A percentile compares a stretch with the other conserved stretches of the same genome.
phyloP scores from a whole-genome alignment of 2,329 filamentous ascomycete genomes.

The Colletotrichum filicis region DNA sequence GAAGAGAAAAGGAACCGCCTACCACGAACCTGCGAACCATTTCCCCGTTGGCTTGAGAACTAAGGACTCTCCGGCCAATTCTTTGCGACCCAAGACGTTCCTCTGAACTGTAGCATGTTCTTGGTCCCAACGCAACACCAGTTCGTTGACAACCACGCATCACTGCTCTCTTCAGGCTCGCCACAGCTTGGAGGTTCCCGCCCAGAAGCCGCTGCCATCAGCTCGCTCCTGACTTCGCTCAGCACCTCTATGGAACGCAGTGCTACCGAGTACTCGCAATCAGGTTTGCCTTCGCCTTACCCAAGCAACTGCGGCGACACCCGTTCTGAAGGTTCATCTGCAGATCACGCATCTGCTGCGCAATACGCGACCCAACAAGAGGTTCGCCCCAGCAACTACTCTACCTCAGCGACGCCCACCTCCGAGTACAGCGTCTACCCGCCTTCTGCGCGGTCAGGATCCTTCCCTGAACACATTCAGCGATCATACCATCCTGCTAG shows the following conservation, averaged over 20 bases:
- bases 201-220: conserved; percentile 42
- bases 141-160: conserved; percentile 45
- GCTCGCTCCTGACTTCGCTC: conserved; percentile 43
- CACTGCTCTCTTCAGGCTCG: conserved; percentile 41
- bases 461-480: conserved; percentile 89
- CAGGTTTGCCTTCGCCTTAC: conserved; percentile 85
- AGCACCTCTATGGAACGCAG: conserved; percentile 66
- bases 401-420: conserved; percentile 83
- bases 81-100: conserved; percentile 30
- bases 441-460: conserved; percentile 79
- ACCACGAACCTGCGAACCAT: conserved; percentile 29
- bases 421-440: conserved; percentile 89
- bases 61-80: conserved; percentile 43
- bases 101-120: conserved; percentile 47
- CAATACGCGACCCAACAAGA: conserved; percentile 88
- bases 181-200: conserved; percentile 40
- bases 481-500: conserved; percentile 84
- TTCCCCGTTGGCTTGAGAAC: conserved; percentile 43
- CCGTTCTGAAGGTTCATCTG: conserved; percentile 85
- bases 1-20: conserved; percentile 14
- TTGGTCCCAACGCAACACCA: conserved; percentile 46
- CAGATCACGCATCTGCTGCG: conserved; percentile 95
- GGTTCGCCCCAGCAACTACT: conserved; percentile 76
- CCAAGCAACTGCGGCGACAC: conserved; percentile 73
- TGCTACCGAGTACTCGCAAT: conserved; percentile 83